phyloP scores from a whole-genome alignment of 1,284 basidiomycete genomes.

The Rhodotorula glutinis region DNA sequence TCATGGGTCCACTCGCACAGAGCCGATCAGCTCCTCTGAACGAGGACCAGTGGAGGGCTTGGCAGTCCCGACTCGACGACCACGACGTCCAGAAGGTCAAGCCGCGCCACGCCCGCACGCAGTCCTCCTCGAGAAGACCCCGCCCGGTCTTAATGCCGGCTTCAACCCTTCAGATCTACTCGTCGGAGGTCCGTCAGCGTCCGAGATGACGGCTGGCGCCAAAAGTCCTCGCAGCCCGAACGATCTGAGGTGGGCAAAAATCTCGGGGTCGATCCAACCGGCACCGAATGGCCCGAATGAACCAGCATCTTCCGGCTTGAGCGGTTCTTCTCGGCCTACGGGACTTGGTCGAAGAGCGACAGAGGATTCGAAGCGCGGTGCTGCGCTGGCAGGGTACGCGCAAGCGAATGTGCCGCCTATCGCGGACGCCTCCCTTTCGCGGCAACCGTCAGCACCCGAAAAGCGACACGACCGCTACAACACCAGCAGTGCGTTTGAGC shows the following conservation, averaged over 20 bases:
- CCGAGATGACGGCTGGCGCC: constrained; percentile 19
- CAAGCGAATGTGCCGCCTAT: too few species aligned
- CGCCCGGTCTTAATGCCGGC: background rate
- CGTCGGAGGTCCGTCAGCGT: constrained; percentile 17
- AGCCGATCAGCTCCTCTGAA: too few species aligned
- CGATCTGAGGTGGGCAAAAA: constrained; percentile 20
- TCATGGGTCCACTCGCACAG: too few species aligned
- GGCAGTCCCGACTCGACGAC: background rate
- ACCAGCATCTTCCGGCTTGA: background rate
- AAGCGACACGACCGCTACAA: too few species aligned
- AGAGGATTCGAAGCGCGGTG: background rate
- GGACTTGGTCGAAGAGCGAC: background rate
- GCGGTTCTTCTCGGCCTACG: too few species aligned
- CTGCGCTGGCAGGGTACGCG: background rate
- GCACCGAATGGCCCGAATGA: too few species aligned
- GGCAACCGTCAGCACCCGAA: too few species aligned
- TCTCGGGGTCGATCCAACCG: background rate
- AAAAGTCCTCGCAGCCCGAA: constrained; percentile 28
- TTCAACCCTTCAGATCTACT: background rate
- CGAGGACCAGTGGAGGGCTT: background rate
- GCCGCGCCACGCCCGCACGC: constrained; percentile 4
- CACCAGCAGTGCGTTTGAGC: background rate
- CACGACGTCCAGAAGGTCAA: background rate
- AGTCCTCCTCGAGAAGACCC: constrained; percentile 1
- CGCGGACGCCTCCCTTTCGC: background rate